Evolutionary conservation across 208 protist genomes (phyloP), one percentile per base, ranked within the genome.

Genomic region (Histomonas meleagridis): DNA sequence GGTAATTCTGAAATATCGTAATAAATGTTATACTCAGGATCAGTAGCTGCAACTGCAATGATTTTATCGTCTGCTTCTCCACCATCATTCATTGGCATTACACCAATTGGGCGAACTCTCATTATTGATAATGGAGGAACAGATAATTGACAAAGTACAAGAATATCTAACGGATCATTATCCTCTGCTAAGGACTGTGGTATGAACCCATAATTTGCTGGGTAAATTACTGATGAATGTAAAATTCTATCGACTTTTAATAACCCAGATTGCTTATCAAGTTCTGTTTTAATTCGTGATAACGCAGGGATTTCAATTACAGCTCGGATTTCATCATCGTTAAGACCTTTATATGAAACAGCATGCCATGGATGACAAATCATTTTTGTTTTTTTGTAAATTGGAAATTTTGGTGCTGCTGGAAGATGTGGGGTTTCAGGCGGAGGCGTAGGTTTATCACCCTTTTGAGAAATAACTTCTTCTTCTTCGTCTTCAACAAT

Each of bases 11-110:
- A 46, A 43, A 79, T 35, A 49, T 79, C 70, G 49, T 79, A 79
- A 49, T 79, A 79, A 28, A 79, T 79, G 40, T 79, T 79, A 51
- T 79, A 79, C 49, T 79, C 70, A 46, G 70, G 70, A 79, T 79
- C 70, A 51, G 46, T 79, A 35, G 49, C 28, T 49, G 70, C 32
- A 51, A 79, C 70, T 46, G 70, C 70, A 28, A 79, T 79, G 40
- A 79, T 79, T 35, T 79, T 79, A 28, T 79, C 40, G 49, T 79
- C 70, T 49, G 40, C 18, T 21, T 79, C 70, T 21, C 70, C 70
- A 79, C 40, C 40, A n/a, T 79, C 70, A n/a, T 46, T 40, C 70
- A 79, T 79, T 79, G 70, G 70, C 70, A 79, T 79, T 10, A 79
- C 40, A 79, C 70, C 70, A 35, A 79, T 79, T 79, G 70, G 70